Conservation (phyloP, 2,329 filamentous ascomycete genomes). For the Trichoderma sp. region DNA sequence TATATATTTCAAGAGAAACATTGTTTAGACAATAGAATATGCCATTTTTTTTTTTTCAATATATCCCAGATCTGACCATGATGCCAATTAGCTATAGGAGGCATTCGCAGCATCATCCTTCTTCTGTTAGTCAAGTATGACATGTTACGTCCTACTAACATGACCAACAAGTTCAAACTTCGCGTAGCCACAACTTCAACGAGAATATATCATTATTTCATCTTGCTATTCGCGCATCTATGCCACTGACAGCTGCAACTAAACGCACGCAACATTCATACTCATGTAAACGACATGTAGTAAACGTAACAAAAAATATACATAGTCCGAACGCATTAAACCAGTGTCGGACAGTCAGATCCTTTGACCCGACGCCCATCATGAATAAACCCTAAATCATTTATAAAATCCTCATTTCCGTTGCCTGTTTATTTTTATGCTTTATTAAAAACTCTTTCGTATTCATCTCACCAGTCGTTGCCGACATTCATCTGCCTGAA, state of each 20-base stretch:
- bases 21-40: background rate
- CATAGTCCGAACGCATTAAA: conserved; percentile 17
- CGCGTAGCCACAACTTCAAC: background rate
- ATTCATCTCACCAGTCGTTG: conserved; percentile 33
- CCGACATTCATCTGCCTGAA: background rate
- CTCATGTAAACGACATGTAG: conserved; percentile 2
- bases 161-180: background rate
- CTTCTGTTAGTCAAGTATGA: background rate
- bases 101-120: background rate
- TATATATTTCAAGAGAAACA: background rate
- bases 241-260: background rate
- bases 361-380: background rate
- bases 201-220: background rate
- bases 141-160: background rate
- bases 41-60: background rate
- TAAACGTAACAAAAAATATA: conserved; percentile 7
- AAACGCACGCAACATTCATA: conserved; percentile 3
- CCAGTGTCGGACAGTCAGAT: background rate
- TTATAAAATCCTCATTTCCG: background rate
- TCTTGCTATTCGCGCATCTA: conserved; percentile 4
- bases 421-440: conserved; percentile 7
- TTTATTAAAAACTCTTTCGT: conserved; percentile 23
- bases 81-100: background rate
- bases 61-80: background rate
- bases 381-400: conserved; percentile 6